These are phyloP conservation scores for Lactifluus hygrophoroides DNA, from an alignment of 768 basidiomycete species.

Conservation along the genomic window DNA sequence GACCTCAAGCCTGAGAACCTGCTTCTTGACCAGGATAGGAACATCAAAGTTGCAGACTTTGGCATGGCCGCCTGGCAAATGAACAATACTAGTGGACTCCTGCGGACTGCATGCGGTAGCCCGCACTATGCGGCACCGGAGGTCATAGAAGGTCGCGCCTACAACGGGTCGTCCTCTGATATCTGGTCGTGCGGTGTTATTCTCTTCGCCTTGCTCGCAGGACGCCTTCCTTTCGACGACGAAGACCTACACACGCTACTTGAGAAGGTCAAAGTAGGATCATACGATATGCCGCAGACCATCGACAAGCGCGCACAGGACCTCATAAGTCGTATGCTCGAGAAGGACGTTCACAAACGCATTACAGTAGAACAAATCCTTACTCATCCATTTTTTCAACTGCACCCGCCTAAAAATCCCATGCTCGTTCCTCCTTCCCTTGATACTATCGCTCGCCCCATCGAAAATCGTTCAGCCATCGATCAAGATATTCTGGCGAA, in stretches of 20 bases:
- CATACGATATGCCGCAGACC: conserved; percentile 63
- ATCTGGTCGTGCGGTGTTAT: conserved; percentile 98
- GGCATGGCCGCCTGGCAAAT: conserved; percentile 95
- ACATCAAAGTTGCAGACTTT: conserved; percentile 94
- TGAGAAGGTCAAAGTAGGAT: conserved; percentile 68
- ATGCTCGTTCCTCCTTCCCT: conserved; percentile 47
- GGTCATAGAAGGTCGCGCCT: conserved; percentile 72
- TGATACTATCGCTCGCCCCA: conserved; percentile 59
- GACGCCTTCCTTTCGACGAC: conserved; percentile 88
- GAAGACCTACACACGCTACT: conserved; percentile 73
- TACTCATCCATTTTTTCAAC: conserved; percentile 68
- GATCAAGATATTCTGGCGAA: conserved; percentile 89
- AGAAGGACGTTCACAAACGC: conserved; percentile 59
- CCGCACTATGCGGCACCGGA: conserved; percentile 96
- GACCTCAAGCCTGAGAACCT: conserved; percentile 92
- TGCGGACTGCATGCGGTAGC: conserved; percentile 85
- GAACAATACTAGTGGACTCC: conserved; percentile 43
- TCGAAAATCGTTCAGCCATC: conserved; percentile 54
- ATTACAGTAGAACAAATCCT: conserved; percentile 81
- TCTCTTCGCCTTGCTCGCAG: conserved; percentile 79
- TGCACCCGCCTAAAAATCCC: conserved; percentile 40
- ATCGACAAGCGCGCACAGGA: conserved; percentile 67
- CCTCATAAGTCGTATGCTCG: conserved; percentile 73
- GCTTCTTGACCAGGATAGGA: conserved; percentile 70
- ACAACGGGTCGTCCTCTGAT: conserved; percentile 82